phyloP scores from a whole-genome alignment of 1,139 yeast species.

The Blastobotrys illinoisensis region DNA sequence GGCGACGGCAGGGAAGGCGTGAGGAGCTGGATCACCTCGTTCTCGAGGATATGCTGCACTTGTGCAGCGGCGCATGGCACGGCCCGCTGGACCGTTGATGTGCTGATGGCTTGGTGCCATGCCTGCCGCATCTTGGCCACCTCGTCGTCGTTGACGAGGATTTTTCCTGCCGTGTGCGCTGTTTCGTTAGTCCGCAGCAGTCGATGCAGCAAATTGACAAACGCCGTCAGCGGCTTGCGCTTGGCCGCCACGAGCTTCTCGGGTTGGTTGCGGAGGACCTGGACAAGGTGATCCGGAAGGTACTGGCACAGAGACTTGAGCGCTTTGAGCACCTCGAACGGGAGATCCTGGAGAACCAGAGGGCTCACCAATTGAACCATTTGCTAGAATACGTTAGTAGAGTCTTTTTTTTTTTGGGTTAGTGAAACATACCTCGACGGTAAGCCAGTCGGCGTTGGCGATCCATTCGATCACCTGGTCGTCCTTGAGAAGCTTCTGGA shows the following conservation, averaged over 20 bases:
- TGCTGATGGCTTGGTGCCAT: constrained; percentile 51
- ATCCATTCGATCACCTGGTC: constrained; percentile 59
- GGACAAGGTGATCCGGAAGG: constrained; percentile 25
- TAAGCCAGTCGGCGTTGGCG: constrained; percentile 54
- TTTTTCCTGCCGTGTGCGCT: constrained; percentile 49
- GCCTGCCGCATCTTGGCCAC: constrained; percentile 52
- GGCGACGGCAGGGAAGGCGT: constrained; percentile 6
- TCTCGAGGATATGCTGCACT: constrained; percentile 40
- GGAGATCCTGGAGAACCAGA: constrained; percentile 57
- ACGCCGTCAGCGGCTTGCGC: constrained; percentile 50
- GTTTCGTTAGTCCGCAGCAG: constrained; percentile 56
- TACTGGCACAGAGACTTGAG: constrained; percentile 30
- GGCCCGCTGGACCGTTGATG: constrained; percentile 47
- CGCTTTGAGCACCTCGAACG: constrained; percentile 45
- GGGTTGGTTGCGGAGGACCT: constrained; percentile 43
- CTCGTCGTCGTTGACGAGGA: constrained; percentile 44
- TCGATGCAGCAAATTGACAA: constrained; percentile 52
- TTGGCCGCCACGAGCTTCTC: constrained; percentile 47
- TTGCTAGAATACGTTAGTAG: constrained; percentile 19
- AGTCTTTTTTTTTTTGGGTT: no score
- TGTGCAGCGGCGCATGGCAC: constrained; percentile 45
- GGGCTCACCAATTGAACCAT: constrained; percentile 63
- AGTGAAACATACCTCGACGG: constrained; percentile 45
- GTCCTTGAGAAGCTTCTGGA: constrained; percentile 51
- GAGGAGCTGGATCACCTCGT: constrained; percentile 42